phyloP scores from a whole-genome alignment of 164 flowering plant species.

The Umbellularia californica region DNA sequence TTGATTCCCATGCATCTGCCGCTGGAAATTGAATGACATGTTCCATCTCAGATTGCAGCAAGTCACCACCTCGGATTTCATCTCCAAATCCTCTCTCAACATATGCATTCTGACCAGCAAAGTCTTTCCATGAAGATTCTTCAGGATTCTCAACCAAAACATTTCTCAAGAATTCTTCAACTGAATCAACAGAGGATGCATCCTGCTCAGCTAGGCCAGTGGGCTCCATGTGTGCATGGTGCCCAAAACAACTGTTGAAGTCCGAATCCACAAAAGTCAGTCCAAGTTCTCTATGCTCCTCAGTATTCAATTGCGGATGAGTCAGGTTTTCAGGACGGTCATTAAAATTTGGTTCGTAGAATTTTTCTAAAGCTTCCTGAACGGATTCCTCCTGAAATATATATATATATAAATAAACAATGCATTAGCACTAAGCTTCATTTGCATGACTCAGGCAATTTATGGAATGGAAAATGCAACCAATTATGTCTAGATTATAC shows the following conservation, averaged over 20 bases:
- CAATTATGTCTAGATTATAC: background rate
- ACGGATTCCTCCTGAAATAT: slow-evolving; percentile 22
- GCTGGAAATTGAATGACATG: background rate
- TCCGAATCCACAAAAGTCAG: slow-evolving; percentile 20
- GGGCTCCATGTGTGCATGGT: slow-evolving; percentile 9
- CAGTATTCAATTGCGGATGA: slow-evolving; percentile 24
- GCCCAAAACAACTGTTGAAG: slow-evolving; percentile 18
- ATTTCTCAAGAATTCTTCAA: slow-evolving; percentile 35
- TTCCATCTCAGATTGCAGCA: background rate
- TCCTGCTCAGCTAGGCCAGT: slow-evolving; percentile 34
- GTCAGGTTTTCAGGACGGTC: slow-evolving; percentile 14
- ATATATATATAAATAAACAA: background rate
- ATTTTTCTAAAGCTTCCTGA: slow-evolving; percentile 5
- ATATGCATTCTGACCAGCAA: slow-evolving; percentile 8
- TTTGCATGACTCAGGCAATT: background rate
- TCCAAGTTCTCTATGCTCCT: slow-evolving; percentile 23
- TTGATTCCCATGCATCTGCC: background rate
- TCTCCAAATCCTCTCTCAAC: background rate
- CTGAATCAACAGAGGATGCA: slow-evolving; percentile 1
- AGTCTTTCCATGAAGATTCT: slow-evolving; percentile 22
- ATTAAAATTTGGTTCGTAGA: slow-evolving; percentile 11
- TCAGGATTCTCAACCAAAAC: slow-evolving; percentile 25
- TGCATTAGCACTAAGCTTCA: background rate
- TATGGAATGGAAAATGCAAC: slow-evolving; percentile 1
- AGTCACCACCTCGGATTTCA: background rate